Evolutionary conservation across 2,329 filamentous ascomycete species (phyloP), one percentile per base, ranked within the genome.

Genomic region (Microascus cirrosus): DNA sequence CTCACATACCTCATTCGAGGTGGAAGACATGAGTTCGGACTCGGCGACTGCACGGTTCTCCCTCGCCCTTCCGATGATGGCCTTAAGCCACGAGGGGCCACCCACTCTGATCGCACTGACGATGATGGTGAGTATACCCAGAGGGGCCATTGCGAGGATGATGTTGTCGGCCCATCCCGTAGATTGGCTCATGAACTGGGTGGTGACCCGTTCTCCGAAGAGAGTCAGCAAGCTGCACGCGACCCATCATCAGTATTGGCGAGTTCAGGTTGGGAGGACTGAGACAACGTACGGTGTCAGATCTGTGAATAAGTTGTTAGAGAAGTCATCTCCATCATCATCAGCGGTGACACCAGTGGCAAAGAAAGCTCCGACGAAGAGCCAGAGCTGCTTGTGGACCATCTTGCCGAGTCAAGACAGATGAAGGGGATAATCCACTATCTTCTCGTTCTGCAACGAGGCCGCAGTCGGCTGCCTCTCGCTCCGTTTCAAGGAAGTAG

Each of bases 161-260:
- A 71, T 53, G 24, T 53, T 53, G 18, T 53, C 51, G 12, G 51
- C 51, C 51, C 51, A 53, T 22, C 51, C 51, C 59, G 36, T 66
- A 62, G 51, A 53, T 35, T 77, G 69, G 53, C 73, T 77, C 24
- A 79, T 68, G 56, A 75, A 79, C 62, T 79, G 76, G 62, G 73
- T 77, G 0, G 74, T 73, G 3, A 77, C 70, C 24, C 71, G 66
- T 50, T 78, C 75, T 0, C 75, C 76, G 42, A 79, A 79, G 1
- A 66, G 64, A 0, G 63, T 56, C 0, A 66, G 50, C 1, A 65
- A 42, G 2, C 63, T 64, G 25, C 10, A 12, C 4, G 28, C 4
- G 8, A 32, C 28, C 6, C 18, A 42, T 12, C 13, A 13, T n/a
- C 10, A 42, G 36, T 42, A 32, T 8, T 32, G 28, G 18, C 15